phyloP scores from a whole-genome alignment of 2,329 filamentous ascomycete species.

The Pleoardoris graminearum region DNA sequence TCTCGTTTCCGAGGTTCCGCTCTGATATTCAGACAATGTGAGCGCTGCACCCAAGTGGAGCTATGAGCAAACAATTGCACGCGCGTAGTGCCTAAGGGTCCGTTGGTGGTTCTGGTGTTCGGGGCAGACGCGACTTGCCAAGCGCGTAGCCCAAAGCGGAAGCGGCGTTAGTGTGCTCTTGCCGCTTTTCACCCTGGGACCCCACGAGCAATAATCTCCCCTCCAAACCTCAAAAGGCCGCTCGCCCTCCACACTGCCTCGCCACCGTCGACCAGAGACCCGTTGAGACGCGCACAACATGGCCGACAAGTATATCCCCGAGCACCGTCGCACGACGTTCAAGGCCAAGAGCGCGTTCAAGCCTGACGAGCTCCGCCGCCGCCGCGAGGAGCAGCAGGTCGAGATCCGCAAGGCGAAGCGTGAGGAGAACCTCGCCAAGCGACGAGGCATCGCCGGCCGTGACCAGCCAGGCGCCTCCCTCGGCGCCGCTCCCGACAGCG shows the following conservation, averaged over 20 bases:
- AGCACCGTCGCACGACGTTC: slow-evolving; percentile 98
- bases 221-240: slow-evolving; percentile 40
- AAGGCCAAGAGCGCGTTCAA: slow-evolving; percentile 99
- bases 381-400: slow-evolving; percentile 98
- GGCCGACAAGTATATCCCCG: slow-evolving; percentile 98
- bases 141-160: slow-evolving; percentile 9
- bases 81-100: background rate
- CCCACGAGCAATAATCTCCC: slow-evolving; percentile 40
- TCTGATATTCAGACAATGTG: too few relatives aligned
- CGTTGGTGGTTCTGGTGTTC: background rate
- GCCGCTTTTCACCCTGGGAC: slow-evolving; percentile 42
- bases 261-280: slow-evolving; percentile 19
- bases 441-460: slow-evolving; percentile 86
- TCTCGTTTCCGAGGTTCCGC: too few relatives aligned
- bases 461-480: slow-evolving; percentile 75
- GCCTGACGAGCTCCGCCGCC: slow-evolving; percentile 96
- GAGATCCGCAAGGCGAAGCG: slow-evolving; percentile 98
- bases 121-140: slow-evolving; percentile 2
- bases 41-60: too few relatives aligned
- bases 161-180: slow-evolving; percentile 22
- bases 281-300: slow-evolving; percentile 60
- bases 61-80: too few relatives aligned
- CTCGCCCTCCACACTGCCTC: slow-evolving; percentile 18
- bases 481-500: slow-evolving; percentile 89
- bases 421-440: slow-evolving; percentile 98